Base-by-base conservation (phyloP, 78 protist species). In the Anaeramoeba flamelloides region DNA sequence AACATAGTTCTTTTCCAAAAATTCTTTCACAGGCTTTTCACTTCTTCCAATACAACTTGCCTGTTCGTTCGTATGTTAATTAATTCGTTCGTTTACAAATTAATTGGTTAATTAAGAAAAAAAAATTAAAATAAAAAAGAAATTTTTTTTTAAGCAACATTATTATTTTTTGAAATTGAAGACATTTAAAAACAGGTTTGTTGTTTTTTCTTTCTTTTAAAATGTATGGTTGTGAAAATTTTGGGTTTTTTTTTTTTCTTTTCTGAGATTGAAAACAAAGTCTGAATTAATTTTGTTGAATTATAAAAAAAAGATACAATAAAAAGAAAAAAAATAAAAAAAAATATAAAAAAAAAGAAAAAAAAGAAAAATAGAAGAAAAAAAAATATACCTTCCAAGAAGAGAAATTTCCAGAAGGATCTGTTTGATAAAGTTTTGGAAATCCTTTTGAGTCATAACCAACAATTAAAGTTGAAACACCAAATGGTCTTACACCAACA, bases 401-500 rank as follows among this genome's bases (percentile, higher is more conserved):
- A 12, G 92, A 40, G 85, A 75, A 89, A 32, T 83, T 87, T 34
- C 99, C 99, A 0, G 94, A 85, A 38, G 99, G 99, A 39, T 95
- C 98, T 0, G 99, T 97, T 84, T 92, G 91, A 82, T 79, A 97
- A 36, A 97, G 90, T 33, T 64, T 86, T 36, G 96, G 94, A n/a
- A 83, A 76, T 12, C 33, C 8, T 3, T 82, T 53, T 33, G 33
- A 31, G 81, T 94, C 95, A 64, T 92, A 91, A 38, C 99, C 99
- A 12, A 89, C 90, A 39, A 98, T 90, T 41, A 98, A 86, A 2
- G 94, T 87, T 22, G 97, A 87, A 38, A 98, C 88, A 36, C 99
- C 99, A 76, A 95, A 96, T 26, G 99, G 99, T 17, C 99, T 89
- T 75, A 90, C 92, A 17, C 99, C 99, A 65, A 95, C 96, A 74